Evolutionary conservation across 805 yeast species (phyloP).

Genomic region (Yamadazyma kitorensis): DNA sequence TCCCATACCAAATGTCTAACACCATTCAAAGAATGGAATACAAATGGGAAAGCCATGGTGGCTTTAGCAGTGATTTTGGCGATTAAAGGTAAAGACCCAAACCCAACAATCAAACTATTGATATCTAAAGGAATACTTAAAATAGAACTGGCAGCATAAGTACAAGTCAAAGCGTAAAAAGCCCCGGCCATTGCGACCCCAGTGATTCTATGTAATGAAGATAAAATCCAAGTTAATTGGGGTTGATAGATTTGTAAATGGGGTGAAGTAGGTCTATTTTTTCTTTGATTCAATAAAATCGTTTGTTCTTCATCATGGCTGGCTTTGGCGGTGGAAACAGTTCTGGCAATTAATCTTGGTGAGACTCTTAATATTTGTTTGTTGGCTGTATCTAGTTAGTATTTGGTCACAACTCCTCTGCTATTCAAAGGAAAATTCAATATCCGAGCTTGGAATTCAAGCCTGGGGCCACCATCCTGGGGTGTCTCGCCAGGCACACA

Average conservation of each 20-base stretch:
- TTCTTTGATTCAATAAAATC: constrained; percentile 76
- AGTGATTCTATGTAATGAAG: constrained; percentile 81
- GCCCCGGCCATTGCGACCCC: constrained; percentile 81
- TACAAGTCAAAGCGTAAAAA: constrained; percentile 73
- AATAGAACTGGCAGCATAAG: constrained; percentile 68
- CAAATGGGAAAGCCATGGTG: constrained; percentile 75
- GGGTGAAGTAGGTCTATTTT: constrained; percentile 86
- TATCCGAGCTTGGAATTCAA: no score
- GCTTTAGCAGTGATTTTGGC: constrained; percentile 66
- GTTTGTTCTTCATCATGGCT: constrained; percentile 63
- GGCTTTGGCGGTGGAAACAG: constrained; percentile 39
- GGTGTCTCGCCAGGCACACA: no score
- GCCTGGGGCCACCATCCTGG: no score
- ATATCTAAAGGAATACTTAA: constrained; percentile 56
- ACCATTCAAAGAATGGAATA: constrained; percentile 84
- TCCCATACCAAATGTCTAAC: constrained; percentile 96
- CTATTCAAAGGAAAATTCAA: no score
- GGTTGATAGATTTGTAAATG: constrained; percentile 88
- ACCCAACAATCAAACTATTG: constrained; percentile 48
- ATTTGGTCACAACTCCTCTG: no score
- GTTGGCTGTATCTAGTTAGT: no score
- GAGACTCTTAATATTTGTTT: background rate
- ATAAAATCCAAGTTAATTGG: constrained; percentile 80
- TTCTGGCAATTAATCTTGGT: constrained; percentile 1
- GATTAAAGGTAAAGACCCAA: constrained; percentile 62